phyloP scores from a whole-genome alignment of 1,284 basidiomycete genomes.

The Phaffia rhodozyma region DNA sequence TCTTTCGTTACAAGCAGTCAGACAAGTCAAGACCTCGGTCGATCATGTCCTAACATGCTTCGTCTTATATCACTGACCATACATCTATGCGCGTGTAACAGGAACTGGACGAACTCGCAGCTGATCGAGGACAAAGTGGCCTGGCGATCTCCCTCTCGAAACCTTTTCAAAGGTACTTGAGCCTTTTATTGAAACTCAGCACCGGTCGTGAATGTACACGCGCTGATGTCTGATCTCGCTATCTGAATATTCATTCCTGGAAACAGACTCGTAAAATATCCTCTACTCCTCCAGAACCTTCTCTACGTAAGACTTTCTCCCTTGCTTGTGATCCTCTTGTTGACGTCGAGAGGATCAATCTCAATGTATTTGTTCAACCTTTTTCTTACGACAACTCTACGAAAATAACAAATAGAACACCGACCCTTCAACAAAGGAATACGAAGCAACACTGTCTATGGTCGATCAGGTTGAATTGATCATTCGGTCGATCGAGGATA shows the following conservation, averaged over 20 bases:
- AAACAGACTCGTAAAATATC: slow-evolving; percentile 75
- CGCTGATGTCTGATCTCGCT: not conserved
- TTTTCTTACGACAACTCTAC: not conserved
- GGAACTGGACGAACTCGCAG: slow-evolving; percentile 63
- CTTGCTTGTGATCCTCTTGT: not conserved
- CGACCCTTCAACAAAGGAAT: slow-evolving; percentile 92
- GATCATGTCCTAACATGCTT: not conserved
- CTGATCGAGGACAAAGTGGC: slow-evolving; percentile 79
- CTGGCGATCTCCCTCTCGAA: slow-evolving; percentile 89
- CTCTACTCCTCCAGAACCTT: slow-evolving; percentile 93
- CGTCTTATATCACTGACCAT: not conserved
- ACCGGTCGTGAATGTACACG: not conserved
- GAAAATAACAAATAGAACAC: slow-evolving; percentile 42
- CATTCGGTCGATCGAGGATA: slow-evolving; percentile 90
- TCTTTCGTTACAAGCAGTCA: not conserved
- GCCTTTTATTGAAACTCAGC: not conserved
- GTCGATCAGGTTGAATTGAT: slow-evolving; percentile 93
- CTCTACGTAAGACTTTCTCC: slow-evolving; percentile 47
- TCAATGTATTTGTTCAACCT: not conserved
- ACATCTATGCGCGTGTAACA: slow-evolving; percentile 20
- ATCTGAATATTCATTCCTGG: no score
- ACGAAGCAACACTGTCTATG: slow-evolving; percentile 90
- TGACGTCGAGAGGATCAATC: not conserved
- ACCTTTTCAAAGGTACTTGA: slow-evolving; percentile 60
- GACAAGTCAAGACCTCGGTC: not conserved